Conservation (phyloP, 495 filamentous ascomycete genomes). For the Xylaria acuta region DNA sequence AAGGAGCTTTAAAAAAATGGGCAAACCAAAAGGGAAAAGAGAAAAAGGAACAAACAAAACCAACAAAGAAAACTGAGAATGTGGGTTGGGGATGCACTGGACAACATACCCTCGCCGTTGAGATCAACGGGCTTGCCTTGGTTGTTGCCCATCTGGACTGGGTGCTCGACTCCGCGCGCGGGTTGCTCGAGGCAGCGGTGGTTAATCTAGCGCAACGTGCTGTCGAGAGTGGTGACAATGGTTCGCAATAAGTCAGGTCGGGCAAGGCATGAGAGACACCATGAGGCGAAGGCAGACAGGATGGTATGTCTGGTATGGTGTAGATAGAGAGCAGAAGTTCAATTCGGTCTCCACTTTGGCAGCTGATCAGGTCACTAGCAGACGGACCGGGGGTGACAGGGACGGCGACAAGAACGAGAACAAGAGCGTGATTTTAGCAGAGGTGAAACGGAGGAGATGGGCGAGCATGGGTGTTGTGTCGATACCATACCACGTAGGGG, state of each 20-base stretch:
- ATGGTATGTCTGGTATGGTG: not conserved
- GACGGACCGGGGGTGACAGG: conserved; percentile 17
- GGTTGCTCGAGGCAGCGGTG: conserved; percentile 23
- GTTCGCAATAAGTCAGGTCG: conserved; percentile 23
- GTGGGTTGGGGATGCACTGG: not conserved
- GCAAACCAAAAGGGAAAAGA: too few relatives aligned
- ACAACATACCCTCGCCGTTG: conserved; percentile 87
- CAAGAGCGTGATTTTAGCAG: conserved; percentile 15
- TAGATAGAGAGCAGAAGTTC: not conserved
- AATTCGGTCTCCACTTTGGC: conserved; percentile 21
- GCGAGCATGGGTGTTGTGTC: conserved; percentile 29
- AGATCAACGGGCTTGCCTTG: conserved; percentile 92
- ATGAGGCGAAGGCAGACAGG: not conserved
- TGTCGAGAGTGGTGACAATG: conserved; percentile 10
- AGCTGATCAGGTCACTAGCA: conserved; percentile 24
- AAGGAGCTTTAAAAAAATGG: not conserved
- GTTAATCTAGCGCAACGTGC: conserved; percentile 13
- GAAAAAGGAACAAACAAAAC: conserved; percentile 13
- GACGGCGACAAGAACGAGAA: conserved; percentile 11
- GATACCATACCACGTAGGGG: conserved; percentile 26
- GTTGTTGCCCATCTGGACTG: conserved; percentile 80
- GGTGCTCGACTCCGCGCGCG: conserved; percentile 11
- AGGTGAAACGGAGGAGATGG: conserved; percentile 22
- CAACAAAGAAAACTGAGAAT: not conserved
- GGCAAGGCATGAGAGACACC: conserved; percentile 26